Evolutionary conservation across 2,329 filamentous ascomycete genomes (phyloP).

Genomic region (Fusarium sp.): DNA sequence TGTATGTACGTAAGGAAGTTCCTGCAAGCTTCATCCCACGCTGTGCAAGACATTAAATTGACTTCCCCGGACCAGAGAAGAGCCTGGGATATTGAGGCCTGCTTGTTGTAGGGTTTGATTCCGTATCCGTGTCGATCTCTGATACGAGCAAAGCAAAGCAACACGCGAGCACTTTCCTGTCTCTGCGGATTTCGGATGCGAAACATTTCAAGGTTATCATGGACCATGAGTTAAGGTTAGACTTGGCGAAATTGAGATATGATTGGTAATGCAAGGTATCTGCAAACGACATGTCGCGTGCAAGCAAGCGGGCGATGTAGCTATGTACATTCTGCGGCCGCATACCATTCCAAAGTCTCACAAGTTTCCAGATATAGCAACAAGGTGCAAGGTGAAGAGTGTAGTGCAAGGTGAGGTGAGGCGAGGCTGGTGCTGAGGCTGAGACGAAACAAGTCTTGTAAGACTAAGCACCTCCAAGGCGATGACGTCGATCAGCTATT

Average conservation of each 20-base stretch:
- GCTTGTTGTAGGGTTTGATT: neutral
- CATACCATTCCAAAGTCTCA: slow-evolving; percentile 6
- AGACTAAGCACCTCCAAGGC: slow-evolving; percentile 12
- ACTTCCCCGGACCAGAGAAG: slow-evolving; percentile 20
- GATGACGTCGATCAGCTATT: slow-evolving; percentile 35
- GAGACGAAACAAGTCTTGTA: slow-evolving; percentile 31
- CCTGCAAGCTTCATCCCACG: slow-evolving; percentile 23
- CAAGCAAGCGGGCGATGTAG: slow-evolving; percentile 15
- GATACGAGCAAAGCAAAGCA: slow-evolving; percentile 18
- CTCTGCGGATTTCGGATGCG: slow-evolving; percentile 8
- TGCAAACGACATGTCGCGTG: slow-evolving; percentile 33
- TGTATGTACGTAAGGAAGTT: slow-evolving; percentile 10
- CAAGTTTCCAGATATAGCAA: slow-evolving; percentile 29
- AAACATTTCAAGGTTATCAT: slow-evolving; percentile 29
- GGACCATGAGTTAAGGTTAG: slow-evolving; percentile 25
- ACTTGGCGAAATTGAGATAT: neutral
- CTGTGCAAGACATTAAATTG: neutral
- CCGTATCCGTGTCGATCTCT: slow-evolving; percentile 11
- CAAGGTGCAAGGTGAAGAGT: neutral
- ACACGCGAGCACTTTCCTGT: slow-evolving; percentile 41
- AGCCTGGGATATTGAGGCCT: slow-evolving; percentile 15
- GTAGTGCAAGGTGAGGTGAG: neutral
- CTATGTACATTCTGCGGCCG: neutral
- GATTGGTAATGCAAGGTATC: slow-evolving; percentile 10
- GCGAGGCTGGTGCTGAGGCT: slow-evolving; percentile 32